Conservation (phyloP, 129 eudicot species). For the Smallanthus sonchifolius region DNA sequence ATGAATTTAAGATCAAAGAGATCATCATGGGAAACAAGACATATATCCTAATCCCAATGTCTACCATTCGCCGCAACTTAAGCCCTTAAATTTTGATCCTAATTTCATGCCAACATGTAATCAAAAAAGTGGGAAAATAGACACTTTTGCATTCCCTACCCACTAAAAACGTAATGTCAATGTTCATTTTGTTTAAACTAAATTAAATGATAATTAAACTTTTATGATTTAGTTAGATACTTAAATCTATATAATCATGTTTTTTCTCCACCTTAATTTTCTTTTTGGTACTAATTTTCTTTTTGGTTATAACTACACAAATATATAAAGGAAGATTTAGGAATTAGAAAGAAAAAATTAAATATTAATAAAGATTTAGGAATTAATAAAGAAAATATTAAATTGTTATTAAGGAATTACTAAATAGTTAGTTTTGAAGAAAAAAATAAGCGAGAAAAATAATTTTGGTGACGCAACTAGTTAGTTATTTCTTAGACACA, state of each 20-base stretch:
- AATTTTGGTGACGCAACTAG: too few relatives aligned
- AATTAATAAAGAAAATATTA: too few relatives aligned
- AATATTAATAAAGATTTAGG: too few relatives aligned
- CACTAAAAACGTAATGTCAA: not conserved
- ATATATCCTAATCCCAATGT: constrained; percentile 15
- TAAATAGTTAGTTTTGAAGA: too few relatives aligned
- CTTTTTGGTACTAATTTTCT: not conserved
- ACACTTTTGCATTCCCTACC: constrained; percentile 20
- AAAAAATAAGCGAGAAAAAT: too few relatives aligned
- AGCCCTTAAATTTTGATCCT: constrained; percentile 32
- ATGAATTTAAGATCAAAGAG: not conserved
- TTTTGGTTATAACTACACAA: not conserved
- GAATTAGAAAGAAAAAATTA: too few relatives aligned
- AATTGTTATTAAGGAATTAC: too few relatives aligned
- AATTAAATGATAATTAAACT: not conserved
- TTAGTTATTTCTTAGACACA: too few relatives aligned
- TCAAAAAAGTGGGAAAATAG: constrained; percentile 7
- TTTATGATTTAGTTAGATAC: not conserved
- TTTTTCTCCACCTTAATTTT: not conserved
- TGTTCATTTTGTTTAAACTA: not conserved
- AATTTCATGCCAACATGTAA: constrained; percentile 38
- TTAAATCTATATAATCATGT: not conserved
- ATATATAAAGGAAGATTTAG: too few relatives aligned
- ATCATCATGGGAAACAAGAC: constrained; percentile 6
- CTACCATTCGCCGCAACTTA: constrained; percentile 15